Base-by-base conservation (phyloP, 768 basidiomycete species). In the Pleurotus giganteus region DNA sequence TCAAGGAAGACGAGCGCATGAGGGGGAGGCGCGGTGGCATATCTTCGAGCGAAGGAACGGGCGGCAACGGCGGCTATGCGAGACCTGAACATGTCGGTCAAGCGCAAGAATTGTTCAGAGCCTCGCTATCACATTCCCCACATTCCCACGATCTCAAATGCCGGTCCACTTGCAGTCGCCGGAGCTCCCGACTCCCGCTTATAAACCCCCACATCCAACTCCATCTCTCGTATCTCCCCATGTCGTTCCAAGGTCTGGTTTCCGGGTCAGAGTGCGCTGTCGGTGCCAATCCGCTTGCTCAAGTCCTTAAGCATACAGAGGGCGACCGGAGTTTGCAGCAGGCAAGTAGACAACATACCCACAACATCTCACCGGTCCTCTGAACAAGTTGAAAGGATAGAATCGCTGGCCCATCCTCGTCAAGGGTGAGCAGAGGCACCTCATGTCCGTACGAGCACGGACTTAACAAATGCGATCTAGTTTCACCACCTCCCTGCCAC, bases 261-360 rank as follows among this genome's bases (percentile, higher is more conserved):
- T 93, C 91, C 56, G 94, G 93, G 55, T 81, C 93, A 41, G 96
- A 98, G 72, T 97, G 94, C 70, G 89, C 88, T 11, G 81, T 85
- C 17, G 76, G 86, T 1, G 78, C 87, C 46, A 98, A 97, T 66
- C 94, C 95, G 2, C 76, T 98, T 23, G 84, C 90, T 2, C 88
- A 92, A 61, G 87, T 98, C 23, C 77, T 94, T 50, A 96, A 97
- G 67, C 89, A 96, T 64, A 84, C 91, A 7, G 91, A 94, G 55
- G 85, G 84, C 1, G 94, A 97, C 71, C 84, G 88, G 53, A 94
- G 91, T 68, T 68, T 96, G 26, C 93, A 95, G 64, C 86, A 91
- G 74, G 49, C 49, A 51, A 36, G 93, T 91, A 61, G 56, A 79
- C 69, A 32, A 32, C 28, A 7, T 23, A 43, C 19, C 36, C 4